Base-by-base conservation (phyloP, 305 asterid genomes). In the Caryopteris hybrid region DNA sequence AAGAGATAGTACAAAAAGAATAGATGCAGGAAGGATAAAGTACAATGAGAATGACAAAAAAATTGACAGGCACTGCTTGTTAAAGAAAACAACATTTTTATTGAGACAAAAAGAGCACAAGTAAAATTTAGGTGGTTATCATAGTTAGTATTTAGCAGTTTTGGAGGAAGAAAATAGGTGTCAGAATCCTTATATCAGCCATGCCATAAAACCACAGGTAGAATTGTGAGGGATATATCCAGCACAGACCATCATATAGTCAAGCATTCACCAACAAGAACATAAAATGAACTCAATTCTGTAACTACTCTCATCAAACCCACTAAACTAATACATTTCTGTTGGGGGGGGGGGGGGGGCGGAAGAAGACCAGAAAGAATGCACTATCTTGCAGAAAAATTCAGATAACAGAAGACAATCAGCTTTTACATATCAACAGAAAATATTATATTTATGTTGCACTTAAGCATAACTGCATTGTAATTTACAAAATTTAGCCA, bases 241-340 rank as follows among this genome's bases (percentile, higher is more conserved):
- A 50, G 33, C 43, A 36, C 14, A 41, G 51, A 61, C 71, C 71
- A 65, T 70, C 57, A 69, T 10, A 36, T 73, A 17, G 57, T n/a
- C 62, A 48, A 29, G 45, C 47, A 33, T 10, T 20, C 36, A 65
- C 55, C 63, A 64, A 69, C 48, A 36, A 33, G 9, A 43, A 25
- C 33, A 62, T 42, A 50, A 52, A 14, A 54, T 64, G 25, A 56
- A 27, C 54, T 52, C 41, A 56, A 33, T 43, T 34, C 57, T 9
- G 16, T 62, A 42, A 55, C 46, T 38, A 61, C 43, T 57, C 55
- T 23, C 27, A 4, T 34, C 63, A 47, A 14, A 50, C 22, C 67
- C 47, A 36, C 8, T 46, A 9, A 38, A 55, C 17, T 21, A 64
- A 14, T 21, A 36, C 38, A 51, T 14, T 25, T 43, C 36, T 21